Base-by-base conservation (phyloP, 805 yeast species). In the Wickerhamomyces ciferrii region DNA sequence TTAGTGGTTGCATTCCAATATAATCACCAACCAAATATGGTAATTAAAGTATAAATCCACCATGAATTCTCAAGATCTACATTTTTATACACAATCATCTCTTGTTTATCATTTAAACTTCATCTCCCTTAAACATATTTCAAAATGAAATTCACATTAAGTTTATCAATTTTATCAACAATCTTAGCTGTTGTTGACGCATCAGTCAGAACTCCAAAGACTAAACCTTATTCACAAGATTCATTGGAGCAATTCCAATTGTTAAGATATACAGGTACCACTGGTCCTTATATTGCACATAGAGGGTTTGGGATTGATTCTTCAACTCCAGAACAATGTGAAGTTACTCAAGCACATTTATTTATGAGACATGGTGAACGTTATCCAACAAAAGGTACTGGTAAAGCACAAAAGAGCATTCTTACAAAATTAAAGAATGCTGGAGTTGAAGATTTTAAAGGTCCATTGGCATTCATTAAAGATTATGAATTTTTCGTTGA, bases 361-460 rank as follows among this genome's bases (percentile, higher is more conserved):
- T 65, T 84, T 43, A 80, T 82, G 53, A 75, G 96, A 58, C 95
- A 88, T 58, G 95, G 92, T 19, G 94, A 87, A 62, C 70, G 96
- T 52, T 85, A 71, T 57, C 89, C 88, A 3, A 75, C 85, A 3
- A 61, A 54, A 3, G 65, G 69, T n/a, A 66, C 71, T 4, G 66
- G 60, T 21, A 53, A 62, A 17, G 48, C 53, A 13, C 46, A 47
- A 29, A 40, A 34, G 31, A 11, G 24, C 1, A 45, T 64, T 5
- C 59, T 60, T 23, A 53, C 60, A 5, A 69, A 68, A 47, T 65
- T 81, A 54, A 60, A 59, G 38, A 52, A 53, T 19, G 62, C 75
- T 10, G 64, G 66, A 2, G 60, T 60, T 19, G 65, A 62, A 6
- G 53, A 66, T 0, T 67, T 68, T 52, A 62, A 61, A 29, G 84